phyloP scores from a whole-genome alignment of 139 green algal species.

The Pseudopediastrum boryanum region DNA sequence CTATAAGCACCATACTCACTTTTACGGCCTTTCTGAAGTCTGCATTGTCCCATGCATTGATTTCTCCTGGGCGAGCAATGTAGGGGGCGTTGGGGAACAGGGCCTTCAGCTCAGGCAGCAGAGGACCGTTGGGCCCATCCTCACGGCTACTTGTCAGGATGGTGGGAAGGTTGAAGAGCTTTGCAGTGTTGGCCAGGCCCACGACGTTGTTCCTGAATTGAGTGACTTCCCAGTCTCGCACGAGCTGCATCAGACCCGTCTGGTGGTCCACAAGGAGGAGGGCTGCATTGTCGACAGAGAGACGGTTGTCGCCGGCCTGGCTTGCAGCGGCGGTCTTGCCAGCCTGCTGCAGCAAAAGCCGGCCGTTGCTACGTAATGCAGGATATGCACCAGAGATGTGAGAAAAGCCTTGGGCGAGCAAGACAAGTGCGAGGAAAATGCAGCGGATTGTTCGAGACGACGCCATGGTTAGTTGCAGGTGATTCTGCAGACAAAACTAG shows the following conservation, averaged over 20 bases:
- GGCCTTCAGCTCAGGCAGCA: slow-evolving; percentile 22
- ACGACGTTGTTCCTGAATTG: slow-evolving; percentile 26
- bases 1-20: neutral
- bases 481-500: too few species aligned
- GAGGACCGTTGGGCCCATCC: slow-evolving; percentile 19
- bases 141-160: slow-evolving; percentile 30
- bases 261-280: slow-evolving; percentile 33
- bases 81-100: slow-evolving; percentile 22
- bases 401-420: too few species aligned
- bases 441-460: too few species aligned
- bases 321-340: too few species aligned
- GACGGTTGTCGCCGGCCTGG: slow-evolving; percentile 6
- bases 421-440: too few species aligned
- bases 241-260: slow-evolving; percentile 34
- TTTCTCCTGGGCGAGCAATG: slow-evolving; percentile 21
- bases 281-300: slow-evolving; percentile 20
- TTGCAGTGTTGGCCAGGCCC: slow-evolving; percentile 27
- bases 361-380: too few species aligned
- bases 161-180: slow-evolving; percentile 17
- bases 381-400: too few species aligned
- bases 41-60: slow-evolving; percentile 37
- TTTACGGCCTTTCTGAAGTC: slow-evolving; percentile 36
- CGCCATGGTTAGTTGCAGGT: too few species aligned
- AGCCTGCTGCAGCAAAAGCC: too few species aligned
- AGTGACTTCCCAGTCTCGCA: slow-evolving; percentile 1